Conservation (phyloP, 2,329 filamentous ascomycete species). For the Leptographium wingfieldii region DNA sequence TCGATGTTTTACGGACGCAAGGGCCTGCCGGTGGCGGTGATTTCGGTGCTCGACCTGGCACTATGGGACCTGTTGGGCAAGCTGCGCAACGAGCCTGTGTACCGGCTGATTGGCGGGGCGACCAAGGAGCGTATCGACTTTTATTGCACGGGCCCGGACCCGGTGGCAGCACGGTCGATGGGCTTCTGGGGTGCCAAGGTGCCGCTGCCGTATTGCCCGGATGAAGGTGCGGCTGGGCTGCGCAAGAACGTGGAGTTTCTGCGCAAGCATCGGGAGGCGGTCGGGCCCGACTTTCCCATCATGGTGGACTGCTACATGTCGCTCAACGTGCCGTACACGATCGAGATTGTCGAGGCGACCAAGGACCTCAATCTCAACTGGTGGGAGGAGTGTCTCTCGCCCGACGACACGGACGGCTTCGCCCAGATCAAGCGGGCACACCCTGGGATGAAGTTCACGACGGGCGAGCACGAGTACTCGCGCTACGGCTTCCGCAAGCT, state of each 20-base stretch:
- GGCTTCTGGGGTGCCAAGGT: conserved; percentile 90
- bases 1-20: conserved; percentile 97
- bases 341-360: conserved; percentile 75
- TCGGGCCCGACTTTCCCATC: conserved; percentile 82
- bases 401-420: conserved; percentile 87
- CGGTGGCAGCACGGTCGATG: conserved; percentile 66
- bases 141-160: conserved; percentile 88
- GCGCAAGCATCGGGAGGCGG: conserved; percentile 66
- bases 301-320: conserved; percentile 98
- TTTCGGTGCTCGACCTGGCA: conserved; percentile 87
- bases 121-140: conserved; percentile 74
- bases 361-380: conserved; percentile 83
- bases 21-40: conserved; percentile 77
- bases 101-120: conserved; percentile 87
- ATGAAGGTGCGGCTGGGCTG: conserved; percentile 70
- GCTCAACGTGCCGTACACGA: conserved; percentile 83
- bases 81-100: conserved; percentile 83
- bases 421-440: conserved; percentile 82
- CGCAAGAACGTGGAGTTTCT: conserved; percentile 86
- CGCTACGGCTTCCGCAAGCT: conserved; percentile 91
- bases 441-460: conserved; percentile 85
- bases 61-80: conserved; percentile 90
- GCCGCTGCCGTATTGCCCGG: conserved; percentile 76
- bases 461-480: conserved; percentile 91
- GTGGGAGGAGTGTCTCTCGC: conserved; percentile 91